Percentiles rank a stretch among this genome's conserved stretches.
Conservation (phyloP, 805 yeast species). For the Pichia kluyveri region DNA sequence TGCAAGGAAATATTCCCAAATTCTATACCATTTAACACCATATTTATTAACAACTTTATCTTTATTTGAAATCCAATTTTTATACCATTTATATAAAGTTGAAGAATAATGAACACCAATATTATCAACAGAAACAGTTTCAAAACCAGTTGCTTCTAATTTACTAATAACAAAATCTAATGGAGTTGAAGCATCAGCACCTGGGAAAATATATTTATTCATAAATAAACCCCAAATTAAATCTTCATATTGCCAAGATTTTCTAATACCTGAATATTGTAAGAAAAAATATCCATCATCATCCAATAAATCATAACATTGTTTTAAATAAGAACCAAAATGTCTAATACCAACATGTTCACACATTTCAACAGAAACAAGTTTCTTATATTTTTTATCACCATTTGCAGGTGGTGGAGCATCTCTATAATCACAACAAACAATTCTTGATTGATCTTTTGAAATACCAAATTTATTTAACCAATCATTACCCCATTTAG, state of each 20-base stretch:
- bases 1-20: slow-evolving; percentile 88
- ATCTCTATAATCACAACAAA: slow-evolving; percentile 85
- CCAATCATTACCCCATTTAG: slow-evolving; percentile 76
- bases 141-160: slow-evolving; percentile 81
- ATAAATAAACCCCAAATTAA: slow-evolving; percentile 89
- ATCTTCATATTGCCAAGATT: slow-evolving; percentile 92
- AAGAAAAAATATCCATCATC: slow-evolving; percentile 84
- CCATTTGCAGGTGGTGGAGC: slow-evolving; percentile 63
- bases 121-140: slow-evolving; percentile 73
- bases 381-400: slow-evolving; percentile 59
- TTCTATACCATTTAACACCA: slow-evolving; percentile 84
- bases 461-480: slow-evolving; percentile 61
- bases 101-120: slow-evolving; percentile 91
- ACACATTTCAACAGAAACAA: slow-evolving; percentile 89
- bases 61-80: slow-evolving; percentile 84
- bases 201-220: slow-evolving; percentile 95
- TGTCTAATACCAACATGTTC: slow-evolving; percentile 93
- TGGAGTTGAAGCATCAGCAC: slow-evolving; percentile 95
- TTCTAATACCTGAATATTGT: slow-evolving; percentile 87
- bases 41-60: slow-evolving; percentile 69
- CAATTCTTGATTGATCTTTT: slow-evolving; percentile 60
- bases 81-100: slow-evolving; percentile 89
- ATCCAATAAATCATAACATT: slow-evolving; percentile 79
- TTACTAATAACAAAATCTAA: slow-evolving; percentile 69
- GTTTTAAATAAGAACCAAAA: slow-evolving; percentile 63